Evolutionary conservation across 176 grass and related monocot genomes (phyloP).

Genomic region (Bonia amplexicaulis): DNA sequence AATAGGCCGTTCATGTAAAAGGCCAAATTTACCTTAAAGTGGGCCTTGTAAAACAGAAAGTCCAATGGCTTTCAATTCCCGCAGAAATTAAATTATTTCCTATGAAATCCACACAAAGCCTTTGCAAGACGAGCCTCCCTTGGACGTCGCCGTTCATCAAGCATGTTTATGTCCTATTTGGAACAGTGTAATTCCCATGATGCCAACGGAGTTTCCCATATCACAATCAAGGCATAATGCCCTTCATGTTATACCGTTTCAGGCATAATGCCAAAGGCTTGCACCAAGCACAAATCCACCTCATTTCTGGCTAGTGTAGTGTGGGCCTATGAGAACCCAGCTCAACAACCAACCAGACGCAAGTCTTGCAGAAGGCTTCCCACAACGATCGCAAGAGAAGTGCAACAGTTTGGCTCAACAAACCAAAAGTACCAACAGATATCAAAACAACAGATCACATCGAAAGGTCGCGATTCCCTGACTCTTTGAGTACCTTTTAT

Average conservation of each 20-base stretch:
- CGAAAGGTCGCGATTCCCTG: not conserved
- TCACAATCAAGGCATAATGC: not conserved
- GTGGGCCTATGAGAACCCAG: not conserved
- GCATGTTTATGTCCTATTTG: not conserved
- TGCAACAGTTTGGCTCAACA: not conserved
- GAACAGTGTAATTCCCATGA: not conserved
- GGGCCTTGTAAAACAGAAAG: no score
- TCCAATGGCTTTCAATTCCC: no score
- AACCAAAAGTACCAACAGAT: not conserved
- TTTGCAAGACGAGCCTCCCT: not conserved
- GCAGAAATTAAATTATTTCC: no score
- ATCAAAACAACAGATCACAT: not conserved
- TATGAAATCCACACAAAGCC: not conserved
- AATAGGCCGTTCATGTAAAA: not conserved
- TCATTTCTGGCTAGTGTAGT: not conserved
- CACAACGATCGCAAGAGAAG: not conserved
- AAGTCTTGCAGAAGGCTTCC: not conserved
- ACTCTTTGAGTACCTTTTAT: slow-evolving; percentile 27
- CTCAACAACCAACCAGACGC: not conserved
- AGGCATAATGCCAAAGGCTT: not conserved
- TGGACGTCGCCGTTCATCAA: not conserved
- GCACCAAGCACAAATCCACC: not conserved
- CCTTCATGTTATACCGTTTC: not conserved
- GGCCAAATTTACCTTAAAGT: no score
- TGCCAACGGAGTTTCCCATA: not conserved